Base-by-base conservation (phyloP, 2,329 filamentous ascomycete genomes). In the Exserohilum turcica region DNA sequence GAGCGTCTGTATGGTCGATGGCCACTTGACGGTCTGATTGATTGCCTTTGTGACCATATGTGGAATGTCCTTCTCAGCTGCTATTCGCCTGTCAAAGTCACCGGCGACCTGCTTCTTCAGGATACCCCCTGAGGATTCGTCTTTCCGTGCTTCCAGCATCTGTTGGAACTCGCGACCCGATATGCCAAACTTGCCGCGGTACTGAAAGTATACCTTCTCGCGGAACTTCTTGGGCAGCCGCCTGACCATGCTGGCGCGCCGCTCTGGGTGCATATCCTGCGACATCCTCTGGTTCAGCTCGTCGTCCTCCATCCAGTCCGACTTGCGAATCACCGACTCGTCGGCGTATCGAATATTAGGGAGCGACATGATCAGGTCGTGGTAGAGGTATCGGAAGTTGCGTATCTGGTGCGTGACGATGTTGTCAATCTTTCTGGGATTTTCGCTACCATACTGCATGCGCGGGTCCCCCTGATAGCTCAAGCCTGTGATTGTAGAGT, bases 381-480 rank as follows among this genome's bases (percentile, higher is more conserved):
- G 87, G 73, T 99, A 99, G 0, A 99, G 83, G 4, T 91, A 86
- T 29, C 94, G 86, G 80, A 99, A 99, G 72, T 96, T 92, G 32
- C 89, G 80, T 70, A 97, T 85, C 74, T 99, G 96, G 69, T 95
- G 87, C 40, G 86, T 86, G 27, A 99, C 94, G 64, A 99, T 99
- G 74, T 97, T 97, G 65, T 85, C 83, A 16, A 99, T 91, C 76
- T 99, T 99, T 69, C 86, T 86, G 28, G 91, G 92, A 70, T 97
- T 91, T 74, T 99, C 94, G 1, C 91, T 91, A 2, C 90, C 89
- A 36, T 97, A 82, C 1, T 86, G 81, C 94, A 99, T 99, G 59
- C 94, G 90, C n/a, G 92, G 91, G 70, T 99, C 94, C 29, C 94
- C 94, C 63, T 96, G 85, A 74, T 99, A 99, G 68, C 90, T 96